Conservation (phyloP, 805 yeast genomes). For the Candida pseudoglaebosa region DNA sequence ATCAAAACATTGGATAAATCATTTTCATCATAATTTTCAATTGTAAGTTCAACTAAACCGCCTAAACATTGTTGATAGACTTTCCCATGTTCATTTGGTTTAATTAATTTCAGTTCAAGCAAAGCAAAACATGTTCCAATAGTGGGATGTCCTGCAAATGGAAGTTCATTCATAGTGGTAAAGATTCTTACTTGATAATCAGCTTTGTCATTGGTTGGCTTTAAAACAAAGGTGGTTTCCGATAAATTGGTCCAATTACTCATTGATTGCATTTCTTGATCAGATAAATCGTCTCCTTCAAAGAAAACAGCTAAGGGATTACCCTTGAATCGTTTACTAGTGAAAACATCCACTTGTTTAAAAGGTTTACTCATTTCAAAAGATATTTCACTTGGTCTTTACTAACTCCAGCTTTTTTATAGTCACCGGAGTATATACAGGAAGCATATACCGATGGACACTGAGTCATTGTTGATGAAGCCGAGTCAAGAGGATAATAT, state of each 20-base stretch:
- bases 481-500: not conserved
- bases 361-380: constrained; percentile 8
- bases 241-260: constrained; percentile 61
- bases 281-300: constrained; percentile 34
- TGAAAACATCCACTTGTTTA: constrained; percentile 43
- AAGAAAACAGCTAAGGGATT: constrained; percentile 55
- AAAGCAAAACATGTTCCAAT: constrained; percentile 48
- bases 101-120: constrained; percentile 33
- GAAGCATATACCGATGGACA: not conserved
- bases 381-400: too few species aligned
- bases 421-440: not conserved
- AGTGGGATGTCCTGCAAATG: constrained; percentile 67
- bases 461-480: not conserved
- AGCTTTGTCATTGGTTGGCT: constrained; percentile 34
- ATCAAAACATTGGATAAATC: constrained; percentile 8
- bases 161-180: constrained; percentile 44
- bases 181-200: constrained; percentile 51
- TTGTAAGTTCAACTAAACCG: constrained; percentile 37
- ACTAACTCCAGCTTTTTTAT: too few species aligned
- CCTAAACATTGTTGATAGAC: constrained; percentile 43
- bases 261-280: constrained; percentile 41
- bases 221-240: constrained; percentile 51
- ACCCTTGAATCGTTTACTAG: constrained; percentile 38
- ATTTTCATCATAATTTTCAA: constrained; percentile 13
- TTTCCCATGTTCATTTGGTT: constrained; percentile 17